Conservation (phyloP, 2,329 filamentous ascomycete genomes). For the Fusarium aywerte region DNA sequence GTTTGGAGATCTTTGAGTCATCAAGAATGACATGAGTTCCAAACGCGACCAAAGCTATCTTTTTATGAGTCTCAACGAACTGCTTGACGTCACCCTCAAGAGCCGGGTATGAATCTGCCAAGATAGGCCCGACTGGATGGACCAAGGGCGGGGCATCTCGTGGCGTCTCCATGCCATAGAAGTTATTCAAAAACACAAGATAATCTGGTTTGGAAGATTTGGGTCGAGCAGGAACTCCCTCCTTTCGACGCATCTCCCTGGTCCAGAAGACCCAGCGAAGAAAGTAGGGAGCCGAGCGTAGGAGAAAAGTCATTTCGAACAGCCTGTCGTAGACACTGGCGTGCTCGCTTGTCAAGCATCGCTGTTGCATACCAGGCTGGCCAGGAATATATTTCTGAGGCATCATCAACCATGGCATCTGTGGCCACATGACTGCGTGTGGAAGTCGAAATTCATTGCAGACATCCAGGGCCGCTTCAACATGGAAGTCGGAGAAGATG, state of each 20-base stretch:
- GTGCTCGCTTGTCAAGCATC: slow-evolving; percentile 3
- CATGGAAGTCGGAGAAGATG: slow-evolving; percentile 10
- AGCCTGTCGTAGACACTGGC: slow-evolving; percentile 4
- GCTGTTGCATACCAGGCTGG: slow-evolving; percentile 4
- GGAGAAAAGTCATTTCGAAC: slow-evolving; percentile 2
- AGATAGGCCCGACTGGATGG: slow-evolving; percentile 1
- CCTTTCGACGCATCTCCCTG: not conserved
- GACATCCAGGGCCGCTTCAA: slow-evolving; percentile 2
- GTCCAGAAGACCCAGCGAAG: slow-evolving; percentile 6
- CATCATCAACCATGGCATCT: slow-evolving; percentile 18
- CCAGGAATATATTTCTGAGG: slow-evolving; percentile 11
- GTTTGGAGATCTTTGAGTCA: not conserved
- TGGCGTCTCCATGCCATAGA: slow-evolving; percentile 11
- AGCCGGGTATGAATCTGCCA: not conserved
- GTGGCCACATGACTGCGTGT: slow-evolving; percentile 8
- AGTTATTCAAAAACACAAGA: slow-evolving; percentile 9
- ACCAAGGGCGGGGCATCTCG: slow-evolving; percentile 6
- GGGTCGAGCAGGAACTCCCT: not conserved
- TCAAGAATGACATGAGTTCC: slow-evolving; percentile 6
- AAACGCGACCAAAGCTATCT: slow-evolving; percentile 2
- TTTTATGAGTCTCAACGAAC: not conserved
- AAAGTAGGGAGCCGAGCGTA: not conserved
- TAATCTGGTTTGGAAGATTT: slow-evolving; percentile 4
- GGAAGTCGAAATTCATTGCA: slow-evolving; percentile 4
- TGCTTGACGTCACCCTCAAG: not conserved